Base-by-base conservation (phyloP, 768 basidiomycete genomes). In the Macrolepiota fuliginosa region DNA sequence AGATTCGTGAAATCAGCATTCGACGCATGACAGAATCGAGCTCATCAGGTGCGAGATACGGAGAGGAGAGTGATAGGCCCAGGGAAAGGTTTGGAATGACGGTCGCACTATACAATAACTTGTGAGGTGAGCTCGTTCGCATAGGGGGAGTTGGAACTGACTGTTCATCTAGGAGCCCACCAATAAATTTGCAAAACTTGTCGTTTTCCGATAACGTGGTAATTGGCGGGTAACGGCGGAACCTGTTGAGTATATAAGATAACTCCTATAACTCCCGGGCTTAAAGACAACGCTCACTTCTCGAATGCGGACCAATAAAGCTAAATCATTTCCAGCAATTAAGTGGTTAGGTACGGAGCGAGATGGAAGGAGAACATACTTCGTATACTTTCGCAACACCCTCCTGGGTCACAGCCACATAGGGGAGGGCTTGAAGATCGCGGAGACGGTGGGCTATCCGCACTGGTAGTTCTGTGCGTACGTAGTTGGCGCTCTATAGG, bases 1-100 rank as follows among this genome's bases (percentile, higher is more conserved):
- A 94, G 71, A 95, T 94, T 56, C 94, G 83, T 1, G 94, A 95
- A 53, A 93, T 83, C 10, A 96, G 82, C 94, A 96, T 96, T 24
- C 93, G 86, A 24, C 87, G 84, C 89, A 94, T 92, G 72, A 94
- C 93, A 2, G 90, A 81, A 71, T 95, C 93, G 12, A 96, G 80
- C 42, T 83, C 81, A 62, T 94, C 92, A 0, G 94, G 88, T 0
- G 84, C 78, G 7, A 96, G 82, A 70, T 88, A 85, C 0, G 86
- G 88, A 15, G 93, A 94, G 0, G 92, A 86, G n/a, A 94, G 79
- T 24, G 93, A 92, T 35, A 95, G 77, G 4, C 94, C 92, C 4
- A 95, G 84, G 15, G 89, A 87, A 9, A 92, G 80, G 69, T 80
- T 88, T n/a, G 91, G 92, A 62, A 94, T 94, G 12, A 91, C 88